Percentiles rank a stretch among this genome's conserved stretches.
Evolutionary conservation across 352 stramenopile genomes (phyloP).

Genomic region (Phytophthora pini): DNA sequence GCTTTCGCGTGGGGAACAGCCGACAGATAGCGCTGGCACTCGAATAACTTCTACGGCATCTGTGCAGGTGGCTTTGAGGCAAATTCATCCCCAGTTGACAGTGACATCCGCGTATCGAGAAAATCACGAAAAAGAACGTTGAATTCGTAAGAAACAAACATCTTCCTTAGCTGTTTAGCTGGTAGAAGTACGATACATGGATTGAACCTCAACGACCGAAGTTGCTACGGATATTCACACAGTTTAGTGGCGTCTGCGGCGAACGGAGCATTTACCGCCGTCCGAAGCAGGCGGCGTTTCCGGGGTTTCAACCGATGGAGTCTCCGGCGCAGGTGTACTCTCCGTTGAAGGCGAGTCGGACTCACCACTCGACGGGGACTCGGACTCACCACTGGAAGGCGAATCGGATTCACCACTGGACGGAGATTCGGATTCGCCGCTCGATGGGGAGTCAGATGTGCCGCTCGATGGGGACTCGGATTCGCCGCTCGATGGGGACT

Average conservation of each 20-base stretch:
- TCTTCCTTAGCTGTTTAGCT: constrained; percentile 17
- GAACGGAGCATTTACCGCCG: constrained; percentile 25
- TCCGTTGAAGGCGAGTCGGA: constrained; percentile 15
- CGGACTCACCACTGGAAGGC: constrained; percentile 14
- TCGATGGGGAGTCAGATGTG: constrained; percentile 7
- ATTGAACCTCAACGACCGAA: constrained; percentile 5
- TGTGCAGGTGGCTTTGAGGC: constrained; percentile 1
- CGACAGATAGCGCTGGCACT: constrained; percentile 20
- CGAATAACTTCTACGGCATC: constrained; percentile 13
- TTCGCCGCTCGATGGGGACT: neutral
- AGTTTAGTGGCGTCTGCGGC: constrained; percentile 26
- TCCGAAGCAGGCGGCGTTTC: constrained; percentile 6
- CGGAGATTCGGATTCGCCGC: constrained; percentile 6
- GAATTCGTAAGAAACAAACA: constrained; percentile 9
- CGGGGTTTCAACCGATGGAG: constrained; percentile 24
- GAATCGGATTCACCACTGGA: constrained; percentile 13
- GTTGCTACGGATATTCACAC: constrained; percentile 19
- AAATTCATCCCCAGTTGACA: neutral
- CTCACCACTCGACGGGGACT: constrained; percentile 6
- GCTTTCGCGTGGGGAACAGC: constrained; percentile 19
- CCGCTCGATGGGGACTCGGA: constrained; percentile 7
- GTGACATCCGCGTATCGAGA: neutral
- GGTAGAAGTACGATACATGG: constrained; percentile 12
- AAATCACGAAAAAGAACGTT: too few species aligned
- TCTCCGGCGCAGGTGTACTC: constrained; percentile 8